Evolutionary conservation across 805 yeast species (phyloP), one percentile per base, ranked within the genome.

Genomic region (Zygosaccharomyces kombuchaensis): DNA sequence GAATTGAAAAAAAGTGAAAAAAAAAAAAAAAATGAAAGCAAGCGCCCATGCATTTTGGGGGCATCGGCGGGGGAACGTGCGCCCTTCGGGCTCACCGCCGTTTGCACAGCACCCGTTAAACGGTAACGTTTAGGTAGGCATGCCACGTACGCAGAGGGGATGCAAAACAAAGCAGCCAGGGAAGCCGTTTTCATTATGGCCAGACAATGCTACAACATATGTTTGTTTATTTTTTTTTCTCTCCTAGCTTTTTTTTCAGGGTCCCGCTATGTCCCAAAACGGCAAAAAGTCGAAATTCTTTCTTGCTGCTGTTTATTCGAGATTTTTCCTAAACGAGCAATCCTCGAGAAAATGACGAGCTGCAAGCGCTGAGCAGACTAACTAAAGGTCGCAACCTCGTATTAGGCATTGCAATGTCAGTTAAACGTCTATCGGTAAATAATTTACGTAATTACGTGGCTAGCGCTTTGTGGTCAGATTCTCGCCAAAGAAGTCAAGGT

Each of bases 401-500:
- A 5, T 19, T 19, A 19, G 21, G 21, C 21, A n/a, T 26, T 26
- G 32, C 16, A 29, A 29, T 29, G 32, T 12, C 32, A n/a, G 14
- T 29, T 10, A 29, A 29, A 29, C 32, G 32, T 29, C 32, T 29
- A 6, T 29, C n/a, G 32, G 32, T 29, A 29, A 29, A 29, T 29
- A 29, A 29, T n/a, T 29, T 29, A 29, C 32, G 32, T 29, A 29
- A n/a, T 29, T 29, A 26, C n/a, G 4, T 26, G 29, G 43, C 35
- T 37, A 44, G 32, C 57, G 52, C 37, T 57, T 57, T 19, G 34
- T 19, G 30, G 46, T 44, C 17, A 45, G 43, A 17, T 51, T 55
- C 14, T 50, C 45, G 19, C 53, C 58, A 40, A 52, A 56, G 49
- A 60, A 62, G 31, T 57, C 50, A 19, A 59, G 47, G 13, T 60